phyloP scores from a whole-genome alignment of 306 rosid genomes.

The Herpetospermum pedunculosum region DNA sequence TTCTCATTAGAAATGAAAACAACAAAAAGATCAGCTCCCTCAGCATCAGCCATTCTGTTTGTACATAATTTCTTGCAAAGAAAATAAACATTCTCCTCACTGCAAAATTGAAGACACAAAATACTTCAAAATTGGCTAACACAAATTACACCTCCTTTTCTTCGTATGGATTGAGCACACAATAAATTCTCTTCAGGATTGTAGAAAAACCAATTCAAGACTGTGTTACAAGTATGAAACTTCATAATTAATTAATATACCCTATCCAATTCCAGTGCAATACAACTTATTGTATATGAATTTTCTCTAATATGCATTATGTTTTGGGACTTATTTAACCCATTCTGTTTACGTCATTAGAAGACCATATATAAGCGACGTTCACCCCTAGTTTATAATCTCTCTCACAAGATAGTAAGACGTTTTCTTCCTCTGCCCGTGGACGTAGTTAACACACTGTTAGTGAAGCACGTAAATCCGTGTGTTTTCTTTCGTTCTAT shows the following conservation, averaged over 20 bases:
- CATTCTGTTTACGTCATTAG: too few relatives aligned
- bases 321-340: too few relatives aligned
- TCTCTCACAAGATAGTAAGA: too few relatives aligned
- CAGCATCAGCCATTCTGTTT: constrained; percentile 42
- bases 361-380: too few relatives aligned
- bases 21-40: constrained; percentile 57
- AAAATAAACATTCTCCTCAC: constrained; percentile 79
- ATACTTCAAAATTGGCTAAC: background rate
- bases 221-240: background rate
- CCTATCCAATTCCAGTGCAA: background rate
- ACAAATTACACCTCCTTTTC: background rate
- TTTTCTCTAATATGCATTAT: too few relatives aligned
- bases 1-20: constrained; percentile 71
- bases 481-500: too few relatives aligned
- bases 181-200: background rate
- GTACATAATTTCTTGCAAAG: constrained; percentile 60
- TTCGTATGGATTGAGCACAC: background rate
- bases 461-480: too few relatives aligned
- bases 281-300: too few relatives aligned
- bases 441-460: too few relatives aligned
- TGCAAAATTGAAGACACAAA: constrained; percentile 13
- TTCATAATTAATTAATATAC: background rate
- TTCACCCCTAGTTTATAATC: too few relatives aligned
- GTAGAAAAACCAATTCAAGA: background rate
- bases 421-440: too few relatives aligned